phyloP scores from a whole-genome alignment of 352 stramenopile genomes.

The Pythium coloratum region DNA sequence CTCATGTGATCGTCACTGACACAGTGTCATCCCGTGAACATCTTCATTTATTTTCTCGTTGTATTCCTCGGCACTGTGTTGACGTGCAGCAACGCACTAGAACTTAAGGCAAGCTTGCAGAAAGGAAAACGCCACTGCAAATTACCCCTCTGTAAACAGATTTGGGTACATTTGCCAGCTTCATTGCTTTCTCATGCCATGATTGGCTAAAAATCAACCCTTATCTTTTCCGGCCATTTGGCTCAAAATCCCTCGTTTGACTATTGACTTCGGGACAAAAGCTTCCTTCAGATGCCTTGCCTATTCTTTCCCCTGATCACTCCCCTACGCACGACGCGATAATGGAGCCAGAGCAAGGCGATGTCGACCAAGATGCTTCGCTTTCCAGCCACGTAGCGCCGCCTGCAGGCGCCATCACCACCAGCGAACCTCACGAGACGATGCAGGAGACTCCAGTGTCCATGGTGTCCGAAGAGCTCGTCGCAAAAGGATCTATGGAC shows the following conservation, averaged over 20 bases:
- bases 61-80: no score
- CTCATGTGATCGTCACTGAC: no score
- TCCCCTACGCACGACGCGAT: slow-evolving; percentile 15
- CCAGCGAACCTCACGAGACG: neutral
- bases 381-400: neutral
- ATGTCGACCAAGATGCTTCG: slow-evolving; percentile 6
- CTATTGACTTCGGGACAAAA: slow-evolving; percentile 14
- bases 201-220: slow-evolving; percentile 8
- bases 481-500: slow-evolving; percentile 1
- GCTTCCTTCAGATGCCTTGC: slow-evolving; percentile 7
- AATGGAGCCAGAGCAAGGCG: slow-evolving; percentile 7
- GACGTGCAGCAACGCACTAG: no score
- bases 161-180: slow-evolving; percentile 3
- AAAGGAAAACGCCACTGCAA: no score
- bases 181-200: neutral
- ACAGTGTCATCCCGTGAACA: no score
- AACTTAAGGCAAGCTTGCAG: no score
- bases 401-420: neutral
- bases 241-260: slow-evolving; percentile 2
- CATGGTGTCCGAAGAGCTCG: slow-evolving; percentile 9
- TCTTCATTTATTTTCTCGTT: no score
- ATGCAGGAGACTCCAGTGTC: slow-evolving; percentile 1
- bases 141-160: slow-evolving; percentile 1
- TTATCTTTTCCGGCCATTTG: neutral
- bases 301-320: slow-evolving; percentile 12